phyloP scores from a whole-genome alignment of 495 filamentous ascomycete species.

The Corynascus novoguineensis region DNA sequence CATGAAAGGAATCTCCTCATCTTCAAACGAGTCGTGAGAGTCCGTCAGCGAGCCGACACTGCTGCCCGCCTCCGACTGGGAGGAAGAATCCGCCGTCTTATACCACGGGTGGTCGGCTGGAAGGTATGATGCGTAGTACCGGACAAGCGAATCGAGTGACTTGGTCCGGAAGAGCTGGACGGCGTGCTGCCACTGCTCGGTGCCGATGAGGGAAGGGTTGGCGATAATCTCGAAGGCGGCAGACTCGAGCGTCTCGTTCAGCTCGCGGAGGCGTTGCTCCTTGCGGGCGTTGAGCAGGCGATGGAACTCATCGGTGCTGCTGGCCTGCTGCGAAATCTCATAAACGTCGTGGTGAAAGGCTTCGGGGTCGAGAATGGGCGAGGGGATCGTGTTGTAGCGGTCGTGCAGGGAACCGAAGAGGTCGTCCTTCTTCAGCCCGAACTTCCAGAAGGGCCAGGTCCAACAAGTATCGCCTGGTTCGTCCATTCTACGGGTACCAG shows the following conservation, averaged over 20 bases:
- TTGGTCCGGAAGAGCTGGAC: slow-evolving; percentile 48
- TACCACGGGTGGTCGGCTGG: slow-evolving; percentile 41
- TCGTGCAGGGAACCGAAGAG: slow-evolving; percentile 37
- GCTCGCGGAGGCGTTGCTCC: slow-evolving; percentile 41
- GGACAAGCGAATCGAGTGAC: slow-evolving; percentile 48
- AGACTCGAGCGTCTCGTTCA: slow-evolving; percentile 44
- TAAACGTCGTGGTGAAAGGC: slow-evolving; percentile 41
- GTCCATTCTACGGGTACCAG: slow-evolving; percentile 37
- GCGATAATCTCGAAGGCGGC: slow-evolving; percentile 48
- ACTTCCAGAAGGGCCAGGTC: slow-evolving; percentile 49
- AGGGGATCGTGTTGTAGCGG: slow-evolving; percentile 38
- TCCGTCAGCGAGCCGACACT: slow-evolving; percentile 20
- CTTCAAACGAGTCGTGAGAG: slow-evolving; percentile 29
- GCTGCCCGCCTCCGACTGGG: slow-evolving; percentile 28
- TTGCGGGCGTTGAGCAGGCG: slow-evolving; percentile 42
- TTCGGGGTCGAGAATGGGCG: slow-evolving; percentile 35
- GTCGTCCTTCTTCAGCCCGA: slow-evolving; percentile 38
- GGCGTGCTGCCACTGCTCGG: slow-evolving; percentile 46
- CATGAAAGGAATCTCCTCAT: slow-evolving; percentile 33
- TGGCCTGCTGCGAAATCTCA: slow-evolving; percentile 42
- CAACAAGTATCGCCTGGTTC: slow-evolving; percentile 32
- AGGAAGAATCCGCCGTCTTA: slow-evolving; percentile 18
- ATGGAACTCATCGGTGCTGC: slow-evolving; percentile 41
- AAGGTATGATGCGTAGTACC: slow-evolving; percentile 47
- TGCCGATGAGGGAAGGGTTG: slow-evolving; percentile 46